These are phyloP conservation scores for Penicillium psychrofluorescens DNA, from an alignment of 495 filamentous ascomycete genomes.

Conservation along the genomic window DNA sequence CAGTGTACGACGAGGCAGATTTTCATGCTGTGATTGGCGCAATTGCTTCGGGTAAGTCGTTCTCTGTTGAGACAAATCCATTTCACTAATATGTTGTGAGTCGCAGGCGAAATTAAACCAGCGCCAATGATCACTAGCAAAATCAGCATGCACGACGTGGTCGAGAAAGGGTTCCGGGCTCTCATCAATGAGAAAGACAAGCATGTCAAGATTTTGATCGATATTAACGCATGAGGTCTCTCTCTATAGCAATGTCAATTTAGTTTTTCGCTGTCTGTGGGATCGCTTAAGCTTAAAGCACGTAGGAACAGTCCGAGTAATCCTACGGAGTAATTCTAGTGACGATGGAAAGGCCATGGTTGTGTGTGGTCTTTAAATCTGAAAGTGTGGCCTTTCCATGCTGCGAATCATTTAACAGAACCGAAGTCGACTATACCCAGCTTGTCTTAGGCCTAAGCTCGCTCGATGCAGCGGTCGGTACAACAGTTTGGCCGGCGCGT, in stretches of 20 bases:
- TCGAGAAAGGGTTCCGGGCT: slow-evolving; percentile 45
- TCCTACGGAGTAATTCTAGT: too few species aligned
- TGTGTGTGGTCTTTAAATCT: too few species aligned
- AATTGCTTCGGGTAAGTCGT: slow-evolving; percentile 36
- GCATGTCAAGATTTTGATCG: slow-evolving; percentile 49
- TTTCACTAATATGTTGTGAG: slow-evolving; percentile 24
- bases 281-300: too few species aligned
- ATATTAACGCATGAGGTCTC: slow-evolving; percentile 5
- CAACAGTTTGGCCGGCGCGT: too few species aligned
- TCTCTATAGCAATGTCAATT: not conserved
- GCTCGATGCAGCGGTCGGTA: too few species aligned
- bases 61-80: not conserved
- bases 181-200: slow-evolving; percentile 47
- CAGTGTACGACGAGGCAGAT: slow-evolving; percentile 40
- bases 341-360: too few species aligned
- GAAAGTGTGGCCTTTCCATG: too few species aligned
- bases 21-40: slow-evolving; percentile 51
- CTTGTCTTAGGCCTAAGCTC: too few species aligned
- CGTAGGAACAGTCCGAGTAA: too few species aligned
- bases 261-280: not conserved
- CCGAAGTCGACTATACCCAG: too few species aligned
- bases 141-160: slow-evolving; percentile 43
- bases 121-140: slow-evolving; percentile 49
- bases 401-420: too few species aligned
- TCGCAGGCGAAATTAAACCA: slow-evolving; percentile 18